Base-by-base conservation (phyloP, 805 yeast species). In the Teunomyces aglyptinius region DNA sequence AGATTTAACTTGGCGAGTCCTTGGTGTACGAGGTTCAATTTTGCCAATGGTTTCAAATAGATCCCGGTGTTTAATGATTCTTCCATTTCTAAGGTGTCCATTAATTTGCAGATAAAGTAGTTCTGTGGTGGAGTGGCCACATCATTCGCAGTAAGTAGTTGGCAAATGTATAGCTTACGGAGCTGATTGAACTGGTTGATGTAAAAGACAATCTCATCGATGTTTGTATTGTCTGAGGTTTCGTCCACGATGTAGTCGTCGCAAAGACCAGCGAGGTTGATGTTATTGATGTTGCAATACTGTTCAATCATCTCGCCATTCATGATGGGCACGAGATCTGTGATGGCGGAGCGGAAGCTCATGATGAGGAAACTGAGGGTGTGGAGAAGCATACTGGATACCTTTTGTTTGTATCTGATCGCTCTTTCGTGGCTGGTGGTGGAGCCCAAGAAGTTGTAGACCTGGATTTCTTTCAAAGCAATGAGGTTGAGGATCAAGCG, bases 261-360 rank as follows among this genome's bases (percentile, higher is more conserved):
- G 12, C 26, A 24, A 8, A 61, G 38, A 2, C 50, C 19, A 6
- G 58, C 53, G 12, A 70, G 34, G 36, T 64, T 60, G 11, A 72
- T 59, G 34, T 64, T 61, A 48, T 73, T 70, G n/a, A 71, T 63
- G 18, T 54, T 54, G 46, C 75, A 70, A 47, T 70, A 72, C 49
- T 68, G 66, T 47, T 73, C 75, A 22, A 73, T 56, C 7, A 64
- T 51, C 1, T 61, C 64, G 0, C 77, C 76, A 48, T 72, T 70
- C 27, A 68, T 47, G 20, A 52, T 48, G 0, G 74, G 70, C 1
- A 72, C 45, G 6, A 70, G 50, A 16, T 59, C 59, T 6, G 55
- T 43, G 12, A 69, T 61, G 3, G 68, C 64, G n/a, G 49, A 43
- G 44, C 50, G 62, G 26, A 67, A 43, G 48, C 67, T 65, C 43